Evolutionary conservation across 73 alveolate species (phyloP).

Genomic region (Tetrahymena thermophila): DNA sequence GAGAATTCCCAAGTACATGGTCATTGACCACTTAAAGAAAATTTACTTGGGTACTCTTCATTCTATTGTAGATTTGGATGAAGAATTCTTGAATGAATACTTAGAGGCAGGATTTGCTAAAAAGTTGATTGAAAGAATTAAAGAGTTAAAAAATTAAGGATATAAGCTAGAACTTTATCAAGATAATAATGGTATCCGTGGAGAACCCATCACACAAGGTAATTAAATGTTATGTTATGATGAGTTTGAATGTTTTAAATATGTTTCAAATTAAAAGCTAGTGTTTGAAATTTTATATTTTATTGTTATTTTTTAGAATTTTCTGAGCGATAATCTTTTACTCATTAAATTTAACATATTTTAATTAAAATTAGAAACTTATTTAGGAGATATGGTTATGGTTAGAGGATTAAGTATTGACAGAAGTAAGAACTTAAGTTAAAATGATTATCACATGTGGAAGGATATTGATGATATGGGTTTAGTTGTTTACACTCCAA

Average conservation of each 20-base stretch:
- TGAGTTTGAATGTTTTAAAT: no score
- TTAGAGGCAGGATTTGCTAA: slow-evolving; percentile 42
- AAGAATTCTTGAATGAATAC: slow-evolving; percentile 48
- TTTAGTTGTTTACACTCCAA: slow-evolving; percentile 49
- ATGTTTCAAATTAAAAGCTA: no score
- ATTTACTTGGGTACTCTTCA: slow-evolving; percentile 49
- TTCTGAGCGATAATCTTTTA: not conserved
- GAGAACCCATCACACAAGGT: slow-evolving; percentile 42
- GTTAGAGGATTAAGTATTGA: slow-evolving; percentile 44
- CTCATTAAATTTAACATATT: not conserved
- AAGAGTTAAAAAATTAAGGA: slow-evolving; percentile 9
- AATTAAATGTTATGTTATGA: not conserved
- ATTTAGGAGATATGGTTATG: slow-evolving; percentile 51
- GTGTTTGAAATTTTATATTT: not conserved
- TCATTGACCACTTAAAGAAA: slow-evolving; percentile 53
- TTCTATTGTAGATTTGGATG: slow-evolving; percentile 41
- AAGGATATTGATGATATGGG: slow-evolving; percentile 68
- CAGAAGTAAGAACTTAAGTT: slow-evolving; percentile 49
- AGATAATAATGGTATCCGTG: slow-evolving; percentile 49
- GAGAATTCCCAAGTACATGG: slow-evolving; percentile 50
- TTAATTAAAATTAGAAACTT: slow-evolving; percentile 29
- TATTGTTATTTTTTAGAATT: not conserved
- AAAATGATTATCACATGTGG: slow-evolving; percentile 41
- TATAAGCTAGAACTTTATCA: slow-evolving; percentile 26
- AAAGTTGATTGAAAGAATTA: slow-evolving; percentile 39